phyloP scores from a whole-genome alignment of 192 early-diverging fungal species.

The Podila clonocystis region DNA sequence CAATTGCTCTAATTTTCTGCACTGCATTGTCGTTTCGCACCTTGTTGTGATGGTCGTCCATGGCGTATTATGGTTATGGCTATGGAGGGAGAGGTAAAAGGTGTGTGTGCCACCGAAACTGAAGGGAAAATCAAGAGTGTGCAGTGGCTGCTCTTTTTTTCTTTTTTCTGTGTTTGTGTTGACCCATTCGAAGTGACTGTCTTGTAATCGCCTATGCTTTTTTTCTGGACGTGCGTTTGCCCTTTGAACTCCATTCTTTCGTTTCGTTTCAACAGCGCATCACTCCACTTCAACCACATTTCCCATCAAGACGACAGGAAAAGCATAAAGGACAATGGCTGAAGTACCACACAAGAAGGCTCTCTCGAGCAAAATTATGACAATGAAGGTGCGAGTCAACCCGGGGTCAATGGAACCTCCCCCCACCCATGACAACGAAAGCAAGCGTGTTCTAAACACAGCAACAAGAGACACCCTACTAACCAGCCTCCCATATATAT shows the following conservation, averaged over 20 bases:
- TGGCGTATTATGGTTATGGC: background rate
- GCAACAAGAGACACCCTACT: too few relatives aligned
- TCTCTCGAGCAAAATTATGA: conserved; percentile 31
- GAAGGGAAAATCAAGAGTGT: background rate
- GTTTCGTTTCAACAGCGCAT: too few relatives aligned
- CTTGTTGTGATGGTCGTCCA: conserved; percentile 2
- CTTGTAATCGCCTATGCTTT: background rate
- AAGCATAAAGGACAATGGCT: conserved; percentile 5
- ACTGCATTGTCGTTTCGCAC: background rate
- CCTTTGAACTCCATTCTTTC: too few relatives aligned
- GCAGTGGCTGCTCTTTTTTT: conserved; percentile 3
- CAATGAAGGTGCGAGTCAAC: conserved; percentile 24
- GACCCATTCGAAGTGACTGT: background rate
- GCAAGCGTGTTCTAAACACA: background rate
- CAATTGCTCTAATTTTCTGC: background rate
- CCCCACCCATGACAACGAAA: background rate
- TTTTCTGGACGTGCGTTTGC: background rate
- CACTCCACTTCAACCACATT: background rate
- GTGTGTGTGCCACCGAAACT: too few relatives aligned
- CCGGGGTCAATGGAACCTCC: background rate
- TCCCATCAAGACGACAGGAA: background rate
- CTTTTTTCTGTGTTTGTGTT: conserved; percentile 3
- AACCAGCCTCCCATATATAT: background rate
- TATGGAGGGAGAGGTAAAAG: background rate
- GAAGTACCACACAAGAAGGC: conserved; percentile 31